Evolutionary conservation across 2,329 filamentous ascomycete species (phyloP).

Genomic region (Blumeria graminis): DNA sequence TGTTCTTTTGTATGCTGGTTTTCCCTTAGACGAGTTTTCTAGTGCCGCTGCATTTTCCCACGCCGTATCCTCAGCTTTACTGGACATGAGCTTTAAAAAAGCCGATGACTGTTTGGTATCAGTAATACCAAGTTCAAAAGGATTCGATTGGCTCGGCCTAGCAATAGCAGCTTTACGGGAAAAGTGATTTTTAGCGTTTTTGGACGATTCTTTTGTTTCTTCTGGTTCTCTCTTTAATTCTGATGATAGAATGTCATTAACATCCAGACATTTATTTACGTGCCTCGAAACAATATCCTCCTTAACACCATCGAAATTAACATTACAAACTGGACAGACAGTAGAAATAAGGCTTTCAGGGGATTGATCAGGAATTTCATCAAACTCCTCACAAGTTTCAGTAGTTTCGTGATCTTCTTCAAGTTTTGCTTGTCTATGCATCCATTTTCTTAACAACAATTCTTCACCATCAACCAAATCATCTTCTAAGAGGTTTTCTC

Average conservation of each 20-base stretch:
- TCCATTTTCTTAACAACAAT: constrained; percentile 39
- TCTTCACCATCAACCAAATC: constrained; percentile 30
- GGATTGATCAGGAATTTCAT: constrained; percentile 5
- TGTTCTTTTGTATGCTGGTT: constrained; percentile 65
- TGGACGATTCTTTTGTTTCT: constrained; percentile 9
- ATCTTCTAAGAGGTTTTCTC: constrained; percentile 25
- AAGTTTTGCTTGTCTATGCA: constrained; percentile 49
- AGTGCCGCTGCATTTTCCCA: constrained; percentile 72
- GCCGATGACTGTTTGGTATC: constrained; percentile 33
- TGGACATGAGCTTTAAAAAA: constrained; percentile 82
- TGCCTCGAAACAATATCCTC: constrained; percentile 52
- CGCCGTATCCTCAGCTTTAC: constrained; percentile 68
- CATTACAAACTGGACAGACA: constrained; percentile 56
- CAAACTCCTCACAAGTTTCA: constrained; percentile 11
- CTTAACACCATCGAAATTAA: constrained; percentile 32
- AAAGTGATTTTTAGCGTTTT: constrained; percentile 22
- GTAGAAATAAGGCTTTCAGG: constrained; percentile 7
- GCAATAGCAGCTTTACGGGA: constrained; percentile 40
- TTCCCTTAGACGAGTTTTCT: constrained; percentile 56
- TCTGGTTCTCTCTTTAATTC: constrained; percentile 9
- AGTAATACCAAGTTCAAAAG: constrained; percentile 32
- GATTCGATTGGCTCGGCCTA: constrained; percentile 58
- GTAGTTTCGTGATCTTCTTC: constrained; percentile 28
- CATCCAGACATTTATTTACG: constrained; percentile 84
- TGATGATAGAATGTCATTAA: constrained; percentile 38